Evolutionary conservation across 164 flowering plant species (phyloP).

Genomic region (Berberis vulgaris): DNA sequence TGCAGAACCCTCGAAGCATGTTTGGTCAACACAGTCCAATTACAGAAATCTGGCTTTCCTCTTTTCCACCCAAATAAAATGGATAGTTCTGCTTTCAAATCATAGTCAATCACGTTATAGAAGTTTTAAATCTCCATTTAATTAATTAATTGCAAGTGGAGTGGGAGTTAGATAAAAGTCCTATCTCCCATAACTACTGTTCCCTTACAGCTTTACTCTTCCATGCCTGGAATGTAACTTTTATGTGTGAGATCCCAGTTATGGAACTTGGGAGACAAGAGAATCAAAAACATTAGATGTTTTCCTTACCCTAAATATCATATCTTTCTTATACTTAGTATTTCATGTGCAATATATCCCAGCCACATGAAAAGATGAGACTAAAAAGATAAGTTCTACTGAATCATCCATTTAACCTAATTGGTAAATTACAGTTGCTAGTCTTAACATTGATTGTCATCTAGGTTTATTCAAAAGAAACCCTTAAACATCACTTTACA

Average conservation of each 20-base stretch:
- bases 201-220: constrained; percentile 1
- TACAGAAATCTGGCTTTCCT: neutral
- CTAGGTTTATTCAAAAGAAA: too few species aligned
- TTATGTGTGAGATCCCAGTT: constrained; percentile 2
- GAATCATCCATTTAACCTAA: too few species aligned
- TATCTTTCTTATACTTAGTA: too few species aligned
- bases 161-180: constrained; percentile 23
- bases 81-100: neutral
- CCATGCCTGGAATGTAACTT: neutral
- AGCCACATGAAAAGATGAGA: too few species aligned
- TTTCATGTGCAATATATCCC: too few species aligned
- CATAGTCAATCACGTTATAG: neutral
- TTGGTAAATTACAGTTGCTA: too few species aligned
- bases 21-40: too few species aligned
- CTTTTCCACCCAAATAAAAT: neutral
- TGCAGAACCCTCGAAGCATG: too few species aligned
- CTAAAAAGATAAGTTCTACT: too few species aligned
- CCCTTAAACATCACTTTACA: too few species aligned
- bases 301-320: too few species aligned
- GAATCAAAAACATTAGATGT: neutral
- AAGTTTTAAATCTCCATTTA: constrained; percentile 2
- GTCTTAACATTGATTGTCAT: too few species aligned
- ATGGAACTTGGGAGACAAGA: constrained; percentile 6
- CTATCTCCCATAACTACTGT: constrained; percentile 5
- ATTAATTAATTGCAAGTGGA: constrained; percentile 18